Evolutionary conservation across 331 rosid species (phyloP).

Genomic region (Telfairia occidentalis): DNA sequence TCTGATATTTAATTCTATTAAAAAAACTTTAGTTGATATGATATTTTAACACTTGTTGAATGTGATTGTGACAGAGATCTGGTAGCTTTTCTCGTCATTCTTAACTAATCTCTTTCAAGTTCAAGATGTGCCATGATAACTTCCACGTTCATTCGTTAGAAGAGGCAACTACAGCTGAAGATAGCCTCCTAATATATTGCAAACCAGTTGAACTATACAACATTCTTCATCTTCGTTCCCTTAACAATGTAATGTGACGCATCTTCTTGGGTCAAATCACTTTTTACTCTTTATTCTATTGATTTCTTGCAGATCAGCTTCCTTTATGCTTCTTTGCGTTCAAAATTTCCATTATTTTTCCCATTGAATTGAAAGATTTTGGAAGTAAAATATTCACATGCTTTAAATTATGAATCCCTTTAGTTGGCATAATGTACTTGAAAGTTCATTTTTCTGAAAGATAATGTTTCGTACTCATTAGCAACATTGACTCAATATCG

Average conservation of each 20-base stretch:
- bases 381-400: not conserved
- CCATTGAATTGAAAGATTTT: not conserved
- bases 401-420: not conserved
- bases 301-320: not conserved
- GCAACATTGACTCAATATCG: not conserved
- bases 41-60: not conserved
- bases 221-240: slow-evolving; percentile 72
- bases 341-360: not conserved
- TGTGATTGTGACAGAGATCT: slow-evolving; percentile 1
- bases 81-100: slow-evolving; percentile 5
- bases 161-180: slow-evolving; percentile 58
- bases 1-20: not conserved
- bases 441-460: not conserved
- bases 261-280: slow-evolving; percentile 2
- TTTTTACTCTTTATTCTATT: not conserved
- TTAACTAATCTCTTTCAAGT: not conserved
- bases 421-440: not conserved
- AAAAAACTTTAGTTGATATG: not conserved
- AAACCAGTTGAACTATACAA: slow-evolving; percentile 96
- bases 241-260: slow-evolving; percentile 45
- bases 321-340: not conserved
- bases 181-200: slow-evolving; percentile 79
- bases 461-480: not conserved
- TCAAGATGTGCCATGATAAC: slow-evolving; percentile 71
- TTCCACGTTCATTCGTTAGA: slow-evolving; percentile 53